phyloP scores from a whole-genome alignment of 345 rosid genomes.

The Rhodomyrtus tomentosa region DNA sequence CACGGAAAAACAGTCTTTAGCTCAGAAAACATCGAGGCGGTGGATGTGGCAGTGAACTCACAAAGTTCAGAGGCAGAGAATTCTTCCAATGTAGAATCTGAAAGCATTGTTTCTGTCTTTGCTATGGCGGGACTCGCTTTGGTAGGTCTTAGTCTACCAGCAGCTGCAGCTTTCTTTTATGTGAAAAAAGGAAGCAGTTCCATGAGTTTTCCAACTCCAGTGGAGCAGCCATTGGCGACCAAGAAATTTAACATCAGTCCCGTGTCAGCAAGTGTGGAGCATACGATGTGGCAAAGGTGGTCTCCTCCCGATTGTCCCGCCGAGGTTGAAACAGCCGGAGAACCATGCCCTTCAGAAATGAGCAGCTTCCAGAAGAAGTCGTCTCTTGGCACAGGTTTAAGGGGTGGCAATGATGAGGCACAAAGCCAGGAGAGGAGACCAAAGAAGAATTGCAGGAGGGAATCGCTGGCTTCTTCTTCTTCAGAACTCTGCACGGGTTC shows the following conservation, averaged over 20 bases:
- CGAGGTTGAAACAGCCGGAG: constrained; percentile 25
- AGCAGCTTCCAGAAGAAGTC: constrained; percentile 39
- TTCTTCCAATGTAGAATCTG: background rate
- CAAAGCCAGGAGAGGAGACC: constrained; percentile 33
- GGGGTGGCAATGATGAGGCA: constrained; percentile 23
- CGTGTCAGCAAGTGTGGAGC: constrained; percentile 3
- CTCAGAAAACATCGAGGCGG: background rate
- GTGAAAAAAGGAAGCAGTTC: constrained; percentile 11
- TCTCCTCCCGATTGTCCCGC: constrained; percentile 12
- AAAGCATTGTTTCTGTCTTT: background rate
- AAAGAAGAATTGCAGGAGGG: constrained; percentile 32
- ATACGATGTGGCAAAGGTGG: background rate
- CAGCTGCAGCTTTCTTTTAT: constrained; percentile 15
- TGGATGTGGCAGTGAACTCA: background rate
- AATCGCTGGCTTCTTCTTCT: constrained; percentile 59
- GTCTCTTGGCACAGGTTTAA: constrained; percentile 11
- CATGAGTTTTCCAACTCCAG: constrained; percentile 1
- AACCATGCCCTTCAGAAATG: constrained; percentile 46
- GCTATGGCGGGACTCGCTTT: constrained; percentile 9
- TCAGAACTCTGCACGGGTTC: constrained; percentile 49
- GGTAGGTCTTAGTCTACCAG: constrained; percentile 22
- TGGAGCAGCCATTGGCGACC: constrained; percentile 1
- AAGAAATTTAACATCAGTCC: constrained; percentile 19
- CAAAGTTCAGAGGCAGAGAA: constrained; percentile 1
- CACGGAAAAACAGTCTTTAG: background rate